Percentiles rank a stretch among this genome's conserved stretches.
Conservation (phyloP, 768 basidiomycete genomes). For the Omphalotus guepiniiformis region DNA sequence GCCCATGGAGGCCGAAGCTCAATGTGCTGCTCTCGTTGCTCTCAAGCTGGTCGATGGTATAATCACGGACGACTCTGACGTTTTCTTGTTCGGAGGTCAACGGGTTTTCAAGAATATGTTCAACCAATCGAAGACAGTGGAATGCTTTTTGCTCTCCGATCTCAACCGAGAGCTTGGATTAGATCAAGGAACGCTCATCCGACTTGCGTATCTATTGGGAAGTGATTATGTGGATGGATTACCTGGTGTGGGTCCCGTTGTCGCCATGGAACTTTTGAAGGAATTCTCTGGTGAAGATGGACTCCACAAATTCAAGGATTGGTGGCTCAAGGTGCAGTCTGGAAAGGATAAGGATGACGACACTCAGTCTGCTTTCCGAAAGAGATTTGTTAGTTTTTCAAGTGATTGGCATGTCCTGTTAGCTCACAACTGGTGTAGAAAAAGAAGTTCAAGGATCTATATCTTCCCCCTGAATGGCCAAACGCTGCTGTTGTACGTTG, state of each 20-base stretch:
- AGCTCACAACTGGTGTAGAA: constrained; percentile 51
- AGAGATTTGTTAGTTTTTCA: constrained; percentile 67
- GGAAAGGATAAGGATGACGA: constrained; percentile 81
- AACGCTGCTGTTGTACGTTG: constrained; percentile 79
- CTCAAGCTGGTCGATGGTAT: constrained; percentile 92
- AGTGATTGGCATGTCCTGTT: not conserved
- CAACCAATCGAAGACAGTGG: constrained; percentile 98
- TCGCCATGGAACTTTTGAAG: constrained; percentile 91
- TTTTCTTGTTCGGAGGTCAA: constrained; percentile 93
- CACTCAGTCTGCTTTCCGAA: constrained; percentile 71
- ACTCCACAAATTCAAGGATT: constrained; percentile 81
- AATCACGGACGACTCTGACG: constrained; percentile 98
- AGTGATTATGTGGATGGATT: constrained; percentile 96
- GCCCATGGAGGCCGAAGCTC: constrained; percentile 99
- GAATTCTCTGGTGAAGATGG: constrained; percentile 90
- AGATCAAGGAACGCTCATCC: constrained; percentile 79
- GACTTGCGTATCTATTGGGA: constrained; percentile 90
- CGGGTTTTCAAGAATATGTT: constrained; percentile 99
- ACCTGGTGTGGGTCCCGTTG: constrained; percentile 89
- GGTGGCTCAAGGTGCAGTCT: constrained; percentile 92
- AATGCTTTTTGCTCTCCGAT: constrained; percentile 86
- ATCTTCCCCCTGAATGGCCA: constrained; percentile 83
- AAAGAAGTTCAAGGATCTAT: constrained; percentile 82
- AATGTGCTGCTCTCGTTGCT: constrained; percentile 87
- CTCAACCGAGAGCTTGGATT: constrained; percentile 84